Conservation (phyloP, 305 asterid genomes). For the Fraxinus sp. region DNA sequence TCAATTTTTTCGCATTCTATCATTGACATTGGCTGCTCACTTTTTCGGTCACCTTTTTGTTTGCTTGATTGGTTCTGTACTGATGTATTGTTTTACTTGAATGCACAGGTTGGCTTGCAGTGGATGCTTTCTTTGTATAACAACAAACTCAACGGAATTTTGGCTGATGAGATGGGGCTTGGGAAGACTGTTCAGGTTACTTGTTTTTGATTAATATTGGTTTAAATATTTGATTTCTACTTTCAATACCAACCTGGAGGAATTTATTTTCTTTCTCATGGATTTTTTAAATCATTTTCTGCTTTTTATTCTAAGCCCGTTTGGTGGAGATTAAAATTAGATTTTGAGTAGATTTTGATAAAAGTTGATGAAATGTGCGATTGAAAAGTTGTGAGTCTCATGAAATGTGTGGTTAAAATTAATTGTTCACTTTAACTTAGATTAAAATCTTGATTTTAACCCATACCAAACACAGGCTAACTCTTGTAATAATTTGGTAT, state of each 20-base stretch:
- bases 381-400: background rate
- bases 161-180: slow-evolving; percentile 99
- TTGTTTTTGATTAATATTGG: slow-evolving; percentile 22
- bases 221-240: slow-evolving; percentile 7
- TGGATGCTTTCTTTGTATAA: slow-evolving; percentile 99
- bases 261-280: slow-evolving; percentile 12
- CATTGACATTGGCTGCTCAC: slow-evolving; percentile 19
- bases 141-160: slow-evolving; percentile 93
- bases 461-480: background rate
- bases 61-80: slow-evolving; percentile 16
- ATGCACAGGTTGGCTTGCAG: slow-evolving; percentile 95
- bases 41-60: slow-evolving; percentile 18
- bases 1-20: slow-evolving; percentile 20
- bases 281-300: background rate
- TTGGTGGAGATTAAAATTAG: background rate
- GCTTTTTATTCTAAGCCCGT: background rate
- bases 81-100: slow-evolving; percentile 28
- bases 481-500: slow-evolving; percentile 8
- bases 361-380: background rate
- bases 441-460: background rate
- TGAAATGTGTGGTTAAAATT: background rate
- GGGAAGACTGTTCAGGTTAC: slow-evolving; percentile 99
- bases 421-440: background rate
- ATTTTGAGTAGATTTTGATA: background rate
- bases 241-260: slow-evolving; percentile 16